Evolutionary conservation across 768 basidiomycete genomes (phyloP), one percentile per base, ranked within the genome.

Genomic region (Arthromyces matolae): DNA sequence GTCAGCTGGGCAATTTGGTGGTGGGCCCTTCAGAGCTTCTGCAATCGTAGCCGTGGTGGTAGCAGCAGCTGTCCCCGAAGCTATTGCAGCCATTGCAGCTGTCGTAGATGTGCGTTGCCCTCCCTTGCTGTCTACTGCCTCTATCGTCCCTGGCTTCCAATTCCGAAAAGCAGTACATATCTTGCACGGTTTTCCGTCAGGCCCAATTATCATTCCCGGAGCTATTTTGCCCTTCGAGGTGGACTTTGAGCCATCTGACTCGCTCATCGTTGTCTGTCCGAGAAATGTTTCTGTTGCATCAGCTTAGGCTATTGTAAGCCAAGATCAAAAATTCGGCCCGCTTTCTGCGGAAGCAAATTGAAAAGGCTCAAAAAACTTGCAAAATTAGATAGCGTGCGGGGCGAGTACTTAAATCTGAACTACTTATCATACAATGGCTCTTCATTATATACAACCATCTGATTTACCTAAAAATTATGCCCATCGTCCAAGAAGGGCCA

Each of bases 101-200:
- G 55, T 55, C 35, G 60, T 54, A 9, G 52, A 51, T 35, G 60
- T 49, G 45, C 46, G 49, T 44, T 37, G 49, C 35, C 44, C 55
- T 49, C 39, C 47, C 44, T 45, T 54, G 53, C 61, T 55, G 42
- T 50, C 42, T 50, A 60, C 45, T 25, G 59, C 39, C 65, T 56
- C 66, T 23, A 69, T 63, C 13, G 69, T 64, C 22, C 64, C 61
- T 5, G 79, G 79, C 39, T 74, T 77, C 83, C 84, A 89, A 58
- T 80, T 69, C 20, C 84, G 80, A 65, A 89, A 90, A 24, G 86
- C 84, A 19, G 83, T 88, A 59, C 93, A 94, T 23, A 89, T 83
- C 70, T 92, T 95, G 76, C 95, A 97, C 1, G 90, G 92, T 65
- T 93, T 96, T 16, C 95, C 94, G 54, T 97, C 91, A 10, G 91